Base-by-base conservation (phyloP, 371 early-diverging fungal genomes). In the Capillidium heterosporum region DNA sequence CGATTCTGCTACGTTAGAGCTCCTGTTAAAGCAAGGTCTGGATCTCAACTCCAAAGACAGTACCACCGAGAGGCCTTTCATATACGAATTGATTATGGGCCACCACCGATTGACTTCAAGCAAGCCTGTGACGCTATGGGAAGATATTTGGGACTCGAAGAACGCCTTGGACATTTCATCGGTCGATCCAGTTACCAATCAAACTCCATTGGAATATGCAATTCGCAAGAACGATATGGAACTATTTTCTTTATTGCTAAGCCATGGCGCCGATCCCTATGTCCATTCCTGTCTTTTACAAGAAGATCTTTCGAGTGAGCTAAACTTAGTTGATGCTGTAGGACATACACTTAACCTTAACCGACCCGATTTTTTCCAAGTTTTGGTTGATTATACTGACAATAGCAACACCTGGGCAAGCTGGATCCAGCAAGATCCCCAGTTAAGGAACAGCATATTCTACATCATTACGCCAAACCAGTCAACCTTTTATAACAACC, bases 171-270 rank as follows among this genome's bases (percentile, higher is more conserved):
- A 70, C 17, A 62, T 73, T 1, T 66, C 67, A 39, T 15, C 24
- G 1, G 41, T 71, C 1, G 76, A 77, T 56, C 23, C 49, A 1
- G 51, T 59, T 1, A 71, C 71, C 2, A 68, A 71, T 0, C 69
- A 65, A 61, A 75, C 76, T 0, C 71, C 71, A n/a, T 53, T 80
- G 4, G 78, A 77, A 59, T 56, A 60, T 53, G 73, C 75, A 3
- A 73, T 77, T 24, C 54, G 59, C 1, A 41, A 68, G 28, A 60
- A 57, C n/a, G 63, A 73, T 44, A 17, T 41, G 1, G 32, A 56
- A 1, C 40, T 70, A 35, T 54, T 73, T 11, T 57, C 72, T 66
- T 62, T 59, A 24, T 62, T 76, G 8, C 53, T 77, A 19, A 55
- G 51, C 5, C 46, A 67, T 4, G 65, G 63, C 4, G 78, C 73